phyloP scores from a whole-genome alignment of 2,329 filamentous ascomycete genomes.

The Lasiodiplodia sp. region DNA sequence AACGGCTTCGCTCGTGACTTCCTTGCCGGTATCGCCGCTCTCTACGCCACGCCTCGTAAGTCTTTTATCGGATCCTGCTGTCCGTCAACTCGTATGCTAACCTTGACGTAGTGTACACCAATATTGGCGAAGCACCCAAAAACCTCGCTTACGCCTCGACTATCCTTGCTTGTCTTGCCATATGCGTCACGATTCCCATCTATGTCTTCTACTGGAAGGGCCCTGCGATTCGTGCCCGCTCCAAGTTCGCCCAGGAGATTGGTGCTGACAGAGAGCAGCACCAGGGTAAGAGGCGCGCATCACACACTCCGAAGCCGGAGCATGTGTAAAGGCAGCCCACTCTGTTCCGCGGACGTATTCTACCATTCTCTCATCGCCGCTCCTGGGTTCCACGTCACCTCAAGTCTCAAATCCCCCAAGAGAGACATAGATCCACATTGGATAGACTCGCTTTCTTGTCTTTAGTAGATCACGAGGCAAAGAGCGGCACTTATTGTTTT shows the following conservation, averaged over 20 bases:
- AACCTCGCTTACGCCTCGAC: slow-evolving; percentile 61
- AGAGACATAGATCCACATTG: not conserved
- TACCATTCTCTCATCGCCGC: not conserved
- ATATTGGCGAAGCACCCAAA: slow-evolving; percentile 45
- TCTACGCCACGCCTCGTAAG: slow-evolving; percentile 66
- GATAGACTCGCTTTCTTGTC: not conserved
- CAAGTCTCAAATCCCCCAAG: not conserved
- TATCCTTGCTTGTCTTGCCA: slow-evolving; percentile 58
- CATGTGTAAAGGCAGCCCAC: not conserved
- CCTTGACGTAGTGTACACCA: slow-evolving; percentile 40
- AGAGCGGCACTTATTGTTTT: not conserved
- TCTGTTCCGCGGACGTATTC: not conserved
- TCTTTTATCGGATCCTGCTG: too few species aligned
- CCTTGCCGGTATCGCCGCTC: slow-evolving; percentile 73
- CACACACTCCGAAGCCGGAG: slow-evolving; percentile 3
- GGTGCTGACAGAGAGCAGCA: slow-evolving; percentile 41
- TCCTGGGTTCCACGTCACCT: not conserved
- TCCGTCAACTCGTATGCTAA: slow-evolving; percentile 34
- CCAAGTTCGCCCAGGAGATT: slow-evolving; percentile 60
- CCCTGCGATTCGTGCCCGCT: slow-evolving; percentile 58
- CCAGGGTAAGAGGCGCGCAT: slow-evolving; percentile 34
- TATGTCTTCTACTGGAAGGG: slow-evolving; percentile 66
- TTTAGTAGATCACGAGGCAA: not conserved
- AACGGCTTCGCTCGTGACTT: slow-evolving; percentile 79
- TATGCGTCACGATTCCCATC: slow-evolving; percentile 61